These are phyloP conservation scores for Penicillium cataractarum DNA, from an alignment of 495 filamentous ascomycete species.

Conservation along the genomic window DNA sequence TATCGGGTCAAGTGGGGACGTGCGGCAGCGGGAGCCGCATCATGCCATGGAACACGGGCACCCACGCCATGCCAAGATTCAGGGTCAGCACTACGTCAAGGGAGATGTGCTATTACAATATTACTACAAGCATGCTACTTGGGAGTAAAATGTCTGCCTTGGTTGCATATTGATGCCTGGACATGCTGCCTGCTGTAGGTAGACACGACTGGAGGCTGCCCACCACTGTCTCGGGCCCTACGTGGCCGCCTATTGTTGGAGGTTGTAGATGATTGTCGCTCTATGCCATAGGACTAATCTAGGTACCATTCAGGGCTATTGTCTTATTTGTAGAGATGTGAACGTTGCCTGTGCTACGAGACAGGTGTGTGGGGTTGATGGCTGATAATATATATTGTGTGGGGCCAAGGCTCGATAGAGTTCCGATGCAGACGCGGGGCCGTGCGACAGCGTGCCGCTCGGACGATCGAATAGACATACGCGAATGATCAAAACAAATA, in stretches of 20 bases:
- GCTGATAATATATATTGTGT: not conserved
- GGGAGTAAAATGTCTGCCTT: too few relatives aligned
- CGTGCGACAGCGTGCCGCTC: not conserved
- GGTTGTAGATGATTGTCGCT: not conserved
- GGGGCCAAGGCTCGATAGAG: not conserved
- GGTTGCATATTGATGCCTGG: too few relatives aligned
- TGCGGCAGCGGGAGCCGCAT: not conserved
- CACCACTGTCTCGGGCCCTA: not conserved
- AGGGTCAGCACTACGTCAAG: not conserved
- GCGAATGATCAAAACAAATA: not conserved
- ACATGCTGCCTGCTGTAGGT: not conserved
- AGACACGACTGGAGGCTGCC: not conserved
- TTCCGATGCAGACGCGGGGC: not conserved
- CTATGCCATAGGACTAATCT: not conserved
- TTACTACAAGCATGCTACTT: too few relatives aligned
- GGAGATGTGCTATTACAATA: too few relatives aligned
- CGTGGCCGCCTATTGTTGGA: not conserved
- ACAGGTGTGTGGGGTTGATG: not conserved
- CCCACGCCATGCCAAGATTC: too few relatives aligned
- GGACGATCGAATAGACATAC: not conserved
- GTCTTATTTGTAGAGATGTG: not conserved
- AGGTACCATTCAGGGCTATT: not conserved
- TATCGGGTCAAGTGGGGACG: constrained; percentile 18
- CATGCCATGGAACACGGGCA: not conserved
- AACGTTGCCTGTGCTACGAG: not conserved